A percentile compares a stretch with the other conserved stretches of the same genome.
Conservation (phyloP, 495 filamentous ascomycete species). For the Neurospora sp. region DNA sequence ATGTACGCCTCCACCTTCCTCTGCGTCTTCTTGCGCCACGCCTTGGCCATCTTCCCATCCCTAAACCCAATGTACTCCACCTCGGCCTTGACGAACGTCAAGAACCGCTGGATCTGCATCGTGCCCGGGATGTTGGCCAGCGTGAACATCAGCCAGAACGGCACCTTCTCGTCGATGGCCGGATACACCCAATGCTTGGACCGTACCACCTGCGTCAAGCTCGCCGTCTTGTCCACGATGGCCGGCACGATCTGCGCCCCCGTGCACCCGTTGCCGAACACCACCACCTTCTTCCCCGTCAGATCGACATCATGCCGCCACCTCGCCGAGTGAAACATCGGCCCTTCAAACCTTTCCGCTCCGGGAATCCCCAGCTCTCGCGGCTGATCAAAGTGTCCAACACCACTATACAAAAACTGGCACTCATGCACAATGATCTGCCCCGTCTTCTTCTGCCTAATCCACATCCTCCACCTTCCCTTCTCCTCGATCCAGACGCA, state of each 20-base stretch:
- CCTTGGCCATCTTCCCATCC: background rate
- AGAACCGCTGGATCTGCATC: conserved; percentile 12
- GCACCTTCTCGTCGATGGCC: conserved; percentile 18
- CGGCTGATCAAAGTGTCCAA: conserved; percentile 36
- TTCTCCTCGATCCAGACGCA: conserved; percentile 49
- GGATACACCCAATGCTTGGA: conserved; percentile 28
- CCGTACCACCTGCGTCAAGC: conserved; percentile 27
- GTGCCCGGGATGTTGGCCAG: conserved; percentile 9
- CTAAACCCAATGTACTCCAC: conserved; percentile 16
- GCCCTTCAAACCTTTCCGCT: conserved; percentile 42
- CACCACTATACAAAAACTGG: conserved; percentile 36
- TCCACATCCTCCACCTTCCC: conserved; percentile 21
- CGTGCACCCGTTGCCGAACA: conserved; percentile 53
- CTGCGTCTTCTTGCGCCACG: conserved; percentile 4
- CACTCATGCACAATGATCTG: conserved; percentile 10
- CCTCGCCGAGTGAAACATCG: conserved; percentile 47
- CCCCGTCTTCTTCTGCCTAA: conserved; percentile 2
- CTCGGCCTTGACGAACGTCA: conserved; percentile 21
- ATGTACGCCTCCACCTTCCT: conserved; percentile 23
- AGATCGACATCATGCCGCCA: conserved; percentile 42
- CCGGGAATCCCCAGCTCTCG: conserved; percentile 39
- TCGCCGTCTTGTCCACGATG: conserved; percentile 14
- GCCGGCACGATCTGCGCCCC: conserved; percentile 34
- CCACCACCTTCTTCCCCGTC: conserved; percentile 42
- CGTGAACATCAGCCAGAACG: conserved; percentile 8